Evolutionary conservation across 208 protist species (phyloP).

Genomic region (Crithidia bombi): DNA sequence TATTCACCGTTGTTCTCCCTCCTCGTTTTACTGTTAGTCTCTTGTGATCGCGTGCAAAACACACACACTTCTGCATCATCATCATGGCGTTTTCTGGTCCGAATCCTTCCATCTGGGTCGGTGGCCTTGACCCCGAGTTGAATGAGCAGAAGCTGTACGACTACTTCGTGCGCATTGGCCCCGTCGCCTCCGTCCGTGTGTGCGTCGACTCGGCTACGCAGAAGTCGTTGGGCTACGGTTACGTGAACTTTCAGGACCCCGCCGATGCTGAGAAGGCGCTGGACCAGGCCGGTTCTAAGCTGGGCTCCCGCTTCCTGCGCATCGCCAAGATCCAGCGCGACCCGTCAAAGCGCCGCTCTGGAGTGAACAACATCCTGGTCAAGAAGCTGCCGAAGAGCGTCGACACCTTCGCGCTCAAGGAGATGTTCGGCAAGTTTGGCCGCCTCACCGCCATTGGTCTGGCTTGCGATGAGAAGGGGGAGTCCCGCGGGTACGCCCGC

Average conservation of each 20-base stretch:
- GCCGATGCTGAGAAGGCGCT: slow-evolving; percentile 98
- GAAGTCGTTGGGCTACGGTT: slow-evolving; percentile 98
- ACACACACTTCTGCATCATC: neutral
- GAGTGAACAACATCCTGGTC: slow-evolving; percentile 98
- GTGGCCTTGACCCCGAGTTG: slow-evolving; percentile 95
- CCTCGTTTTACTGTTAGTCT: too few relatives aligned
- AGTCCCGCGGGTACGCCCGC: slow-evolving; percentile 96
- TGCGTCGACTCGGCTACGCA: slow-evolving; percentile 97
- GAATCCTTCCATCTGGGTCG: slow-evolving; percentile 98
- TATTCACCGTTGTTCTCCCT: neutral
- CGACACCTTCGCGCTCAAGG: slow-evolving; percentile 95
- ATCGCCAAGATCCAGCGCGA: slow-evolving; percentile 99
- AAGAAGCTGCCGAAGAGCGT: slow-evolving; percentile 97
- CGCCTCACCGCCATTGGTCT: slow-evolving; percentile 92
- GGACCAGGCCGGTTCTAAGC: slow-evolving; percentile 96
- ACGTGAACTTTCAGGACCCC: slow-evolving; percentile 99
- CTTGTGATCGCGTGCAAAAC: too few relatives aligned
- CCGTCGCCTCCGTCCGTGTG: slow-evolving; percentile 97
- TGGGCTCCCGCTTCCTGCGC: slow-evolving; percentile 94
- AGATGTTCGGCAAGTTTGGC: slow-evolving; percentile 95
- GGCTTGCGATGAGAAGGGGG: slow-evolving; percentile 90
- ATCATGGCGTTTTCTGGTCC: slow-evolving; percentile 67
- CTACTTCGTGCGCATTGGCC: slow-evolving; percentile 97
- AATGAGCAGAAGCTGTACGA: slow-evolving; percentile 97
- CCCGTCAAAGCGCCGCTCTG: slow-evolving; percentile 96